Conservation (phyloP, 1,284 basidiomycete genomes). For the Cronartium ribicola region DNA sequence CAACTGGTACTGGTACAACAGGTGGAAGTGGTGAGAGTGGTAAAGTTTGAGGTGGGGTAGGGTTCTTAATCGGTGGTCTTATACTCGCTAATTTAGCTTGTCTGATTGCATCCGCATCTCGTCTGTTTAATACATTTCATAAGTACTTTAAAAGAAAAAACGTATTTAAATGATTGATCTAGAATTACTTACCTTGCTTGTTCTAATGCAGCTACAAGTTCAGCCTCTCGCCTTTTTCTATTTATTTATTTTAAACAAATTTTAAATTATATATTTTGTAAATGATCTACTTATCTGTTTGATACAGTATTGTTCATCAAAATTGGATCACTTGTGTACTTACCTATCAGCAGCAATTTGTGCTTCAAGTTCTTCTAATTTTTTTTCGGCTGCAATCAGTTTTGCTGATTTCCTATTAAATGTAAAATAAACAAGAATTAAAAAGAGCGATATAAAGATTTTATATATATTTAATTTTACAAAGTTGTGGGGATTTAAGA, state of each 20-base stretch:
- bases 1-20: background rate
- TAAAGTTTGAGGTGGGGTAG: slow-evolving; percentile 5
- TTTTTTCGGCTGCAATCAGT: slow-evolving; percentile 28
- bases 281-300: too few species aligned
- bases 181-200: slow-evolving; percentile 24
- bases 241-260: background rate
- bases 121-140: background rate
- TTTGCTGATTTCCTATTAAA: slow-evolving; percentile 28
- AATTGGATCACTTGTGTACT: background rate
- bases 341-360: slow-evolving; percentile 30
- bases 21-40: slow-evolving; percentile 4
- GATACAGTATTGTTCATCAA: too few species aligned
- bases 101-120: slow-evolving; percentile 27
- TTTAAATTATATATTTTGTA: background rate
- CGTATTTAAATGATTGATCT: background rate
- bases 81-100: slow-evolving; percentile 11
- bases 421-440: background rate
- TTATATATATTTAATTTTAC: background rate
- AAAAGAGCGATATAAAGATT: background rate
- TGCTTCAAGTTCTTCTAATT: slow-evolving; percentile 28
- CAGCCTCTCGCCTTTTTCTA: slow-evolving; percentile 30
- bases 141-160: background rate
- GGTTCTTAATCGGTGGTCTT: background rate
- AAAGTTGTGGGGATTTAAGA: too few species aligned
- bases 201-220: slow-evolving; percentile 24